Percentiles rank a stretch among this genome's conserved stretches.
These are phyloP conservation scores for Sparassis latifolia DNA, from an alignment of 1,284 basidiomycete species.

Conservation along the genomic window DNA sequence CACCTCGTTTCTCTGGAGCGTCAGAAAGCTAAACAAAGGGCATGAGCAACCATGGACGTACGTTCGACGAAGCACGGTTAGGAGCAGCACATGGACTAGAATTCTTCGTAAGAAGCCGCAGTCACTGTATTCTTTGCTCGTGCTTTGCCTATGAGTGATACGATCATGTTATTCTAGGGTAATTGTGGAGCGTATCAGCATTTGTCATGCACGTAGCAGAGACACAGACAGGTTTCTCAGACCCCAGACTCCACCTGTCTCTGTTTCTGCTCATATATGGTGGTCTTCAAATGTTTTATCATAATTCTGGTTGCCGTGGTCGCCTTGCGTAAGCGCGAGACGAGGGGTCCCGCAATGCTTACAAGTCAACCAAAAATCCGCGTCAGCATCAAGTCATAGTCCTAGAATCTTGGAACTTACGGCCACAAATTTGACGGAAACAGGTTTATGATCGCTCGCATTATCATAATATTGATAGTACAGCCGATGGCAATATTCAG, in stretches of 20 bases:
- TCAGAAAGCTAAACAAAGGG: too few species aligned
- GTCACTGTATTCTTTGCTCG: conserved; percentile 1
- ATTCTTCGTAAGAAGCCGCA: too few species aligned
- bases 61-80: too few species aligned
- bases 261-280: conserved; percentile 13
- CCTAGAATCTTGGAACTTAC: conserved; percentile 20
- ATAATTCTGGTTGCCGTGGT: conserved; percentile 1
- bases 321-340: conserved; percentile 11
- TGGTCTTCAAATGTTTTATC: conserved; percentile 6
- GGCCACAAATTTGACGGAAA: conserved; percentile 33
- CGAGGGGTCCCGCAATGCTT: background rate
- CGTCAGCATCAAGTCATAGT: conserved; percentile 9
- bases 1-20: too few species aligned
- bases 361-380: conserved; percentile 10
- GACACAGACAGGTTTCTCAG: conserved; percentile 20
- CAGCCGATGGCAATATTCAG: conserved; percentile 30
- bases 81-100: too few species aligned
- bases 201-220: background rate
- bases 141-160: conserved; percentile 23
- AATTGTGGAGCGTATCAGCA: too few species aligned
- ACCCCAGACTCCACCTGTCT: conserved; percentile 13
- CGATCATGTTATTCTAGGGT: conserved; percentile 19
- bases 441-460: conserved; percentile 25
- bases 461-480: conserved; percentile 30
- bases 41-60: too few species aligned